Conservation (phyloP, 106 monocot genomes). For the Agapanthus africanus region DNA sequence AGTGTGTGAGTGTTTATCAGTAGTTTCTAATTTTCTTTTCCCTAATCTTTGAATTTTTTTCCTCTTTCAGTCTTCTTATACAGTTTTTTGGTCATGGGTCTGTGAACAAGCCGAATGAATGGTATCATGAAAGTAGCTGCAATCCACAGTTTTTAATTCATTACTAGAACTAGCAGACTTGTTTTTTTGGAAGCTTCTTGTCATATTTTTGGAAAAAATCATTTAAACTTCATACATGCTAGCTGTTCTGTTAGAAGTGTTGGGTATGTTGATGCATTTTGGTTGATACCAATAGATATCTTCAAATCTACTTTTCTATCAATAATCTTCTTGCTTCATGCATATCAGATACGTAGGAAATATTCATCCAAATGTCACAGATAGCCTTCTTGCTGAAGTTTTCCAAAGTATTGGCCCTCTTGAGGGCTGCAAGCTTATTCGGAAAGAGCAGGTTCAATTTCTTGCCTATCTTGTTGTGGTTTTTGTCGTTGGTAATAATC, state of each 20-base stretch:
- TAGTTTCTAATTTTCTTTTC: slow-evolving; percentile 18
- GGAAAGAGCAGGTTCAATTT: slow-evolving; percentile 60
- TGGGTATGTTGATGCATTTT: neutral
- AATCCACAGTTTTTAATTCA: neutral
- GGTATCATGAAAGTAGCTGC: neutral
- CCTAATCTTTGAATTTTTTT: neutral
- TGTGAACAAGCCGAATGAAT: neutral
- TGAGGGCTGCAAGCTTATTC: slow-evolving; percentile 76
- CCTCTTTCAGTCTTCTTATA: neutral
- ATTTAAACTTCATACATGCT: neutral
- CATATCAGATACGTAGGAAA: slow-evolving; percentile 64
- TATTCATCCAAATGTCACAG: slow-evolving; percentile 64
- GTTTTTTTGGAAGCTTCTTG: neutral
- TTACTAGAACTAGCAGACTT: neutral
- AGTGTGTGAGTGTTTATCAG: slow-evolving; percentile 64
- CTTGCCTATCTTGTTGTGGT: too few relatives aligned
- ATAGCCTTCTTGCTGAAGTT: slow-evolving; percentile 55
- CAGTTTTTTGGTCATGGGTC: neutral
- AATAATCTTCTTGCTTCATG: slow-evolving; percentile 14
- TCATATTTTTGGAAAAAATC: neutral
- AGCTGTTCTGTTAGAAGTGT: neutral
- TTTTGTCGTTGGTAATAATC: too few relatives aligned
- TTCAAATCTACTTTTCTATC: neutral
- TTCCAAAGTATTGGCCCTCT: slow-evolving; percentile 66
- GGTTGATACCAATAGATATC: neutral